A percentile compares a stretch with the other conserved stretches of the same genome.
Evolutionary conservation across 306 rosid species (phyloP).

Genomic region (Carpinus fangiana): DNA sequence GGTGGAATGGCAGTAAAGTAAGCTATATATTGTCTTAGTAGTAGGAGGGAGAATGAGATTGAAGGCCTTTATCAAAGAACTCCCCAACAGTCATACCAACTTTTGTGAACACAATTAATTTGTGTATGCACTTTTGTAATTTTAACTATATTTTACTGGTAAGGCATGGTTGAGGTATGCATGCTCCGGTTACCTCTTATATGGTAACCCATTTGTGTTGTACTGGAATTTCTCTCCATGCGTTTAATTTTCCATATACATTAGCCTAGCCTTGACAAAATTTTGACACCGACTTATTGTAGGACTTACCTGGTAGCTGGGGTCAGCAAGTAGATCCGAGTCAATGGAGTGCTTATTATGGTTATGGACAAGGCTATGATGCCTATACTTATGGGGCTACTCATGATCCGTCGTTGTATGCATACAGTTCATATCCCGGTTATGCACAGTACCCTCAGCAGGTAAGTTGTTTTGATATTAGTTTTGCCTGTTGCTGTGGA

Average conservation of each 20-base stretch:
- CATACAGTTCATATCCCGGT: slow-evolving; percentile 73
- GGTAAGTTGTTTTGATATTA: slow-evolving; percentile 38
- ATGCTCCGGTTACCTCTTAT: neutral
- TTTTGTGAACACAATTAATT: neutral
- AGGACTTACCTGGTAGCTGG: slow-evolving; percentile 77
- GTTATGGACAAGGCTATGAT: slow-evolving; percentile 88
- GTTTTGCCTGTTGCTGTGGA: neutral
- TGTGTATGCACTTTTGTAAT: neutral
- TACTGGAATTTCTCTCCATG: neutral
- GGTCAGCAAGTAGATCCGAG: slow-evolving; percentile 71
- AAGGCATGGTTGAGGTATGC: neutral
- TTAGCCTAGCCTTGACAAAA: slow-evolving; percentile 8
- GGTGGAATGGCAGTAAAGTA: slow-evolving; percentile 1
- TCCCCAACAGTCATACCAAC: neutral
- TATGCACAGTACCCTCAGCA: slow-evolving; percentile 83
- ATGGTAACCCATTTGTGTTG: neutral
- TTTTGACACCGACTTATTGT: slow-evolving; percentile 18
- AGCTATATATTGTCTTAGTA: neutral
- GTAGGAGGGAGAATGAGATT: neutral
- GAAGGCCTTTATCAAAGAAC: neutral
- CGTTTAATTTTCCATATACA: neutral
- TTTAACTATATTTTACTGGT: neutral
- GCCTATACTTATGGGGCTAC: slow-evolving; percentile 73
- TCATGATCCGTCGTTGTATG: slow-evolving; percentile 78
- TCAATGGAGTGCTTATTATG: slow-evolving; percentile 83